Evolutionary conservation across 768 basidiomycete genomes (phyloP).

Genomic region (Hericium rajendrae): DNA sequence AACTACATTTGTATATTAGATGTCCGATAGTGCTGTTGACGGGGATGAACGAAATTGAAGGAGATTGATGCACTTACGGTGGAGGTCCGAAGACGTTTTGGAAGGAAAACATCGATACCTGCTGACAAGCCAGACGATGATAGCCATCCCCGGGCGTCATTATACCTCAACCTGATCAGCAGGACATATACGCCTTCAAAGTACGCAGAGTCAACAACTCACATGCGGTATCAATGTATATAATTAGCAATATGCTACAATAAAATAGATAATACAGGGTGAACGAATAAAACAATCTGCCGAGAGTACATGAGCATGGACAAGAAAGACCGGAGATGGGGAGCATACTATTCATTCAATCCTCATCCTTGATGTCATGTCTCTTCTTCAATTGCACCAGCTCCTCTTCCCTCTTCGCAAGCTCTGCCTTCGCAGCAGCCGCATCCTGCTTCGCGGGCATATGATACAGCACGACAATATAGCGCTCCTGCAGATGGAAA

Average conservation of each 20-base stretch:
- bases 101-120: not conserved
- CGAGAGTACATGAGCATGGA: no score
- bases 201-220: no score
- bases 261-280: no score
- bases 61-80: not conserved
- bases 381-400: slow-evolving; percentile 78
- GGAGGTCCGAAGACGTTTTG: not conserved
- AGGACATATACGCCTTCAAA: no score
- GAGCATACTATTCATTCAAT: not conserved
- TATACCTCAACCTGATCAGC: no score
- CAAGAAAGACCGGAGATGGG: no score
- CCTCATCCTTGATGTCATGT: slow-evolving; percentile 70
- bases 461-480: slow-evolving; percentile 96
- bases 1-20: not conserved
- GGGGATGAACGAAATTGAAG: not conserved
- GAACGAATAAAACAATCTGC: no score
- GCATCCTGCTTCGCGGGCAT: slow-evolving; percentile 97
- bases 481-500: slow-evolving; percentile 96
- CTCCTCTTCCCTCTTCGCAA: slow-evolving; percentile 87
- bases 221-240: no score
- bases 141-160: no score
- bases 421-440: slow-evolving; percentile 84
- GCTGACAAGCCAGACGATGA: no score
- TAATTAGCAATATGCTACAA: no score
- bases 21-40: not conserved